These are phyloP conservation scores for Postia placenta DNA, from an alignment of 768 basidiomycete species.

Conservation along the genomic window DNA sequence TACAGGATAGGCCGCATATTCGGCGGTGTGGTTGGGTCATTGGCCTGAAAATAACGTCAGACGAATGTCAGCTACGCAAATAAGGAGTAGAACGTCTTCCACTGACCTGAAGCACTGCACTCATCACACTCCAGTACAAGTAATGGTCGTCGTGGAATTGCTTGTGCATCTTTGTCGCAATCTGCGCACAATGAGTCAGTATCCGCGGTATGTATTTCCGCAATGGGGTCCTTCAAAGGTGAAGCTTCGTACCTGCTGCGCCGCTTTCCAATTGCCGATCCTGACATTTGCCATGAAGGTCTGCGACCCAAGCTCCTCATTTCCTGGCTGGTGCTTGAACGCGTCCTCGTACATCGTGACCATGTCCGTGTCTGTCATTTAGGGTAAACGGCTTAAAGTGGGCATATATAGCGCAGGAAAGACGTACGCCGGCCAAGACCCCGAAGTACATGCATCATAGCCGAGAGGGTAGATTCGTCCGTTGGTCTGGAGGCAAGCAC, in stretches of 20 bases:
- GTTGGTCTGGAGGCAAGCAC: conserved; percentile 68
- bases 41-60: conserved; percentile 49
- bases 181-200: too few species aligned
- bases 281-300: conserved; percentile 83
- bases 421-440: conserved; percentile 63
- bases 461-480: conserved; percentile 66
- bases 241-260: conserved; percentile 58
- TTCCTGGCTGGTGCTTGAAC: conserved; percentile 71
- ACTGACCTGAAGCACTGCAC: conserved; percentile 70
- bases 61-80: background rate
- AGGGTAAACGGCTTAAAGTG: background rate
- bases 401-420: background rate
- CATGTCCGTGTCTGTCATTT: conserved; percentile 64
- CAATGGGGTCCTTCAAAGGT: too few species aligned
- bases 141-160: conserved; percentile 79
- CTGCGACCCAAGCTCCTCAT: conserved; percentile 80
- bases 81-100: background rate
- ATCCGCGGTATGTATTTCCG: too few species aligned
- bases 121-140: conserved; percentile 78
- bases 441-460: conserved; percentile 80
- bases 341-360: conserved; percentile 84
- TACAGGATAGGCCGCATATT: conserved; percentile 63
- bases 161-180: conserved; percentile 77
- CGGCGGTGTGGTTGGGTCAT: conserved; percentile 54
- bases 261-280: conserved; percentile 78